Percentiles rank a stretch among this genome's conserved stretches.
Conservation (phyloP, 2,329 filamentous ascomycete genomes). For the Scedosporium dehoogii region DNA sequence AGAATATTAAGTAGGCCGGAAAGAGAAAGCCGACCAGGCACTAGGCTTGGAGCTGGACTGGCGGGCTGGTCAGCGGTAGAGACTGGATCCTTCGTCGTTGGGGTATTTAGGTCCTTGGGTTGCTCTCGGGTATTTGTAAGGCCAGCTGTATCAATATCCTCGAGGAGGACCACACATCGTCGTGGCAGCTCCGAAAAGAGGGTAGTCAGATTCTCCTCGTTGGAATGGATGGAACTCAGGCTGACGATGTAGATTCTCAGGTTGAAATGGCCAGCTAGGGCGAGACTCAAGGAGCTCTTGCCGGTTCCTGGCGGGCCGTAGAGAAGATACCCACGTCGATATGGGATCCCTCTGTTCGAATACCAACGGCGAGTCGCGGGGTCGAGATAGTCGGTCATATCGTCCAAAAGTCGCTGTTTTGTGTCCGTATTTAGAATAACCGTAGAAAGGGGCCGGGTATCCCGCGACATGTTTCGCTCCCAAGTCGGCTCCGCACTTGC, state of each 20-base stretch:
- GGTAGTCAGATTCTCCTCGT: conserved; percentile 52
- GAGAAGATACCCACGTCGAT: conserved; percentile 73
- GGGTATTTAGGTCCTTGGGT: conserved; percentile 8
- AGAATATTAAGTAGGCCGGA: conserved; percentile 74
- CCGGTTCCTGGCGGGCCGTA: conserved; percentile 73
- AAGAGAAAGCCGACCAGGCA: conserved; percentile 45
- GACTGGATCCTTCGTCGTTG: conserved; percentile 14
- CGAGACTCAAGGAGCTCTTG: conserved; percentile 63
- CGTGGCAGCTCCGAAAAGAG: conserved; percentile 59
- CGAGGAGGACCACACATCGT: conserved; percentile 63
- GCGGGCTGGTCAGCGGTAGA: conserved; percentile 6
- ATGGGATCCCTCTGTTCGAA: conserved; percentile 72
- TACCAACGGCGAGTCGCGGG: conserved; percentile 67
- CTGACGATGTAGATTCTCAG: conserved; percentile 65
- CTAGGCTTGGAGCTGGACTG: conserved; percentile 9
- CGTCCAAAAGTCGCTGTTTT: conserved; percentile 49
- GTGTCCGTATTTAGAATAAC: conserved; percentile 53
- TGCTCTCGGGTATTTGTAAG: conserved; percentile 49
- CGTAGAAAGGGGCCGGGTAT: conserved; percentile 52
- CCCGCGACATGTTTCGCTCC: conserved; percentile 53
- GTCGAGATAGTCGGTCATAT: conserved; percentile 53
- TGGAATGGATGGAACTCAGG: conserved; percentile 51
- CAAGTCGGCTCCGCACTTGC: conserved; percentile 35
- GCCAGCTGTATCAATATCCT: conserved; percentile 67
- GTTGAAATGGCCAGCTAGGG: conserved; percentile 59